Evolutionary conservation across 768 basidiomycete species (phyloP).

Genomic region (Guyanaporus albipodus): DNA sequence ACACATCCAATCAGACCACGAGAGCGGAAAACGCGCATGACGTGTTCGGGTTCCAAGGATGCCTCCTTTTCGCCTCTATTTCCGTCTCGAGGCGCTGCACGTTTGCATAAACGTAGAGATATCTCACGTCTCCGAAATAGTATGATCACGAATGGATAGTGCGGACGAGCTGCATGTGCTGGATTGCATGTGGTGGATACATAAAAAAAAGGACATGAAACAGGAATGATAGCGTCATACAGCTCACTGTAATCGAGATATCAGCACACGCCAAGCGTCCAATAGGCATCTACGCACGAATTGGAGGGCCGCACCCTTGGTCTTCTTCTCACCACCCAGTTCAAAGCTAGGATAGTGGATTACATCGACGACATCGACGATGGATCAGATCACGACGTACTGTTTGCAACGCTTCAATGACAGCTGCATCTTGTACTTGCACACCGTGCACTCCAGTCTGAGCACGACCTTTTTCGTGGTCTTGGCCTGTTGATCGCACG

Average conservation of each 20-base stretch:
- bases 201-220: constrained; percentile 20
- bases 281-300: constrained; percentile 60
- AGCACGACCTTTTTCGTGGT: constrained; percentile 99
- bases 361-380: not conserved
- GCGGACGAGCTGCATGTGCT: constrained; percentile 17
- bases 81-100: too few relatives aligned
- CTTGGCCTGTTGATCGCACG: constrained; percentile 62
- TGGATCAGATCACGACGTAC: constrained; percentile 44
- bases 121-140: not conserved
- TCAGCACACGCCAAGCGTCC: constrained; percentile 1
- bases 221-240: constrained; percentile 8
- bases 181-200: constrained; percentile 31
- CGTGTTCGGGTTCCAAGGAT: too few relatives aligned
- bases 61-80: too few relatives aligned
- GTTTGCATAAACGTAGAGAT: too few relatives aligned
- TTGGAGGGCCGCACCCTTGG: constrained; percentile 91
- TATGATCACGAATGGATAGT: not conserved
- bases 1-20: too few relatives aligned
- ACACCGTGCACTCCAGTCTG: constrained; percentile 94
- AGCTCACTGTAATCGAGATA: constrained; percentile 17
- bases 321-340: constrained; percentile 99
- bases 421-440: constrained; percentile 98
- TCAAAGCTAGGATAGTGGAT: constrained; percentile 67
- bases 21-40: too few relatives aligned
- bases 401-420: constrained; percentile 99